Conservation (phyloP, 192 early-diverging fungal genomes). For the Coemansia sp. region DNA sequence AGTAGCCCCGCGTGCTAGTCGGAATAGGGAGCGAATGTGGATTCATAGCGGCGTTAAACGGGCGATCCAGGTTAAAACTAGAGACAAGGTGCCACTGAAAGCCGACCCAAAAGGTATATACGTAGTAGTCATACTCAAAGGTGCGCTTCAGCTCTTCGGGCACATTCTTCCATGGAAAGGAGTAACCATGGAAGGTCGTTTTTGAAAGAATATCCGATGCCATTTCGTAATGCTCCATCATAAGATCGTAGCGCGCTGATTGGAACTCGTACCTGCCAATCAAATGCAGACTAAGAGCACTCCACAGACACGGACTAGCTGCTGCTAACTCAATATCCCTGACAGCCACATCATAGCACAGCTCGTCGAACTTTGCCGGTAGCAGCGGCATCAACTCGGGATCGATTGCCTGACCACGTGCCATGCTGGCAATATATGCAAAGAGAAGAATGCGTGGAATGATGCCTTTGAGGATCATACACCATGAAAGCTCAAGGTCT, state of each 20-base stretch:
- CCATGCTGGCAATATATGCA: constrained; percentile 45
- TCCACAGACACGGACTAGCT: constrained; percentile 40
- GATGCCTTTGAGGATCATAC: constrained; percentile 52
- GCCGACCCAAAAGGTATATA: constrained; percentile 51
- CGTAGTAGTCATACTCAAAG: constrained; percentile 52
- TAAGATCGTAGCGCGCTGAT: constrained; percentile 47
- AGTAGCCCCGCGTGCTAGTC: constrained; percentile 33
- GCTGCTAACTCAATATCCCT: constrained; percentile 28
- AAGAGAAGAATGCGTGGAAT: constrained; percentile 45
- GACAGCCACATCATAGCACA: constrained; percentile 46
- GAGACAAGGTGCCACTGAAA: constrained; percentile 53
- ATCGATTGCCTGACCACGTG: constrained; percentile 41
- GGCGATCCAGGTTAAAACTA: constrained; percentile 49
- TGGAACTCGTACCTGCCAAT: constrained; percentile 53
- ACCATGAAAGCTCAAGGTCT: constrained; percentile 48
- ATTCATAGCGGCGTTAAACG: constrained; percentile 32
- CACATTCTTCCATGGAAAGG: constrained; percentile 41
- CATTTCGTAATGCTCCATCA: constrained; percentile 51
- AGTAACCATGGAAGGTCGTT: constrained; percentile 35
- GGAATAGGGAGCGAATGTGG: constrained; percentile 23
- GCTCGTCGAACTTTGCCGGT: constrained; percentile 48
- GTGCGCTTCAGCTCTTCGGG: constrained; percentile 29
- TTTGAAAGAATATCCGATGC: constrained; percentile 40
- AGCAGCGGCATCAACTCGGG: constrained; percentile 34
- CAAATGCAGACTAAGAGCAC: constrained; percentile 41